Base-by-base conservation (phyloP, 371 early-diverging fungal genomes). In the Chytridium lagenaria region DNA sequence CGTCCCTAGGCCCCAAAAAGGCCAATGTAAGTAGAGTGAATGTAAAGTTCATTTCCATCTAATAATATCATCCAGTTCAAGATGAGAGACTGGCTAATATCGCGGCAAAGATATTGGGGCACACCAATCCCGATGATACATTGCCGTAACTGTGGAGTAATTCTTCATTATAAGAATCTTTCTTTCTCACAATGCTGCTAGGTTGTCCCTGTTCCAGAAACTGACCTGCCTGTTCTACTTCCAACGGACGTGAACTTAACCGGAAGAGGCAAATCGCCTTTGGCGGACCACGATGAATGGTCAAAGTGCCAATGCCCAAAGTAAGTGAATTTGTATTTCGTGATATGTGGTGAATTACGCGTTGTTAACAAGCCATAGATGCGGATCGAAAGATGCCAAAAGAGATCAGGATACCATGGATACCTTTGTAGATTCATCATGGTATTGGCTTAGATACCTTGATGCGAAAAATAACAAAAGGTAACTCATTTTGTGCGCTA, bases 101-200 rank as follows among this genome's bases (percentile, higher is more conserved):
- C 98, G 0, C 89, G 99, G 57, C 99, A 99, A 82, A 89, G 99
- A 36, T 96, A 95, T 77, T 99, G 99, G 99, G 99, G 99, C 12
- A 96, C 99, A 0, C 99, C 99, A 19, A 95, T 99, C 49, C 99
- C 99, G 1, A 88, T 99, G 28, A 86, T 97, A 34, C 95, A 97
- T 72, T 97, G 98, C 76, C 72, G 81, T 0, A 75, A 77, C 23
- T 97, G 98, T 79, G 90, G 95, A 19, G 89, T 44, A 37, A 49
- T 12, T 63, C 51, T 68, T 50, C 31, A 2, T 50, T 59, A 37
- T 34, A 50, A 26, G 68, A 28, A 22, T 66, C 40, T 19, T 50
- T 68, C 57, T 55, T 12, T 40, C 28, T 26, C 28, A 30, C 26
- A 40, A 12, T 70, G 52, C 22, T 12, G 37, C 0, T 70, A 87